Evolutionary conservation across 352 stramenopile species (phyloP).

Genomic region (Phytopythium boreale): DNA sequence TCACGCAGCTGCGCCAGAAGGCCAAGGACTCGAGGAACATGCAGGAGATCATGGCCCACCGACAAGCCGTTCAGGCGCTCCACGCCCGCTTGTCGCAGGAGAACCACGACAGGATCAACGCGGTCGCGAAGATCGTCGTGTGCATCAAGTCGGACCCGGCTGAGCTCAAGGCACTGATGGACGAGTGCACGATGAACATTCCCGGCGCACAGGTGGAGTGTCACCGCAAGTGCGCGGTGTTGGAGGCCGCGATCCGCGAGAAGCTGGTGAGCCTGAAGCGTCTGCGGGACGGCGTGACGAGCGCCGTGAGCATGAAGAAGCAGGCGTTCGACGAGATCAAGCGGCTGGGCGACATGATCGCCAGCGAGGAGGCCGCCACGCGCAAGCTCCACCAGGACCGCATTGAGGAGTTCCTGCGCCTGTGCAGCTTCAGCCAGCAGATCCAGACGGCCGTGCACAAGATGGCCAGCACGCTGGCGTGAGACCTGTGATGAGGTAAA

Average conservation of each 20-base stretch:
- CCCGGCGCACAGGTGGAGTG: slow-evolving; percentile 39
- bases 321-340: slow-evolving; percentile 47
- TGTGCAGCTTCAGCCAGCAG: slow-evolving; percentile 52
- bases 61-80: slow-evolving; percentile 13
- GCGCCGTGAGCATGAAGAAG: slow-evolving; percentile 56
- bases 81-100: slow-evolving; percentile 21
- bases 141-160: slow-evolving; percentile 41
- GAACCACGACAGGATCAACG: slow-evolving; percentile 41
- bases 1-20: slow-evolving; percentile 16
- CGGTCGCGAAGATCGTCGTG: slow-evolving; percentile 43
- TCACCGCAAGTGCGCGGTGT: slow-evolving; percentile 43
- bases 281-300: slow-evolving; percentile 51
- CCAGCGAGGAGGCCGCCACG: slow-evolving; percentile 30
- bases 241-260: slow-evolving; percentile 38
- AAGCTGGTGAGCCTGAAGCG: slow-evolving; percentile 27
- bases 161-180: slow-evolving; percentile 39
- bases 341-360: slow-evolving; percentile 49
- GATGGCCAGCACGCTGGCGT: slow-evolving; percentile 17
- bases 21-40: slow-evolving; percentile 17
- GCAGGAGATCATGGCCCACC: slow-evolving; percentile 23
- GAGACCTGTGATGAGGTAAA: not conserved
- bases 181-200: slow-evolving; percentile 33
- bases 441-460: slow-evolving; percentile 38
- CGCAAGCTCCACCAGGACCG: slow-evolving; percentile 42
- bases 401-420: slow-evolving; percentile 35